A percentile compares a stretch with the other conserved stretches of the same genome.
Conservation (phyloP, 2,329 filamentous ascomycete species). For the Tympanopsis confertula region DNA sequence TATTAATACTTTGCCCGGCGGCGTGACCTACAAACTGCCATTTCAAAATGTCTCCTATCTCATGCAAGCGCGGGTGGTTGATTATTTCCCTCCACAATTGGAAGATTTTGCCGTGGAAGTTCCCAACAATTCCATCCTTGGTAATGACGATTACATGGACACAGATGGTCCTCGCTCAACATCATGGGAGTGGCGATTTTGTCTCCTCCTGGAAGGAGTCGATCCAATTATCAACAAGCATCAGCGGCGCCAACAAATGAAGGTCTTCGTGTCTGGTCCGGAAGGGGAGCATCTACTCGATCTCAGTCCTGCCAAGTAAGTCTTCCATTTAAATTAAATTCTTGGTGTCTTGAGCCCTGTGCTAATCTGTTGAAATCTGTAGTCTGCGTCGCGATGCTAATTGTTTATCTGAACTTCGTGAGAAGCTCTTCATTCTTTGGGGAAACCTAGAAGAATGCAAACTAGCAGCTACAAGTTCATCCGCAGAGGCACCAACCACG, state of each 20-base stretch:
- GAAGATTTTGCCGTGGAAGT: slow-evolving; percentile 9
- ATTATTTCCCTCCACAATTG: slow-evolving; percentile 7
- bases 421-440: slow-evolving; percentile 9
- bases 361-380: too few relatives aligned
- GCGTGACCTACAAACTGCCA: background rate
- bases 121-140: background rate
- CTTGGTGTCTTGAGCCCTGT: background rate
- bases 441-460: slow-evolving; percentile 8
- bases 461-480: background rate
- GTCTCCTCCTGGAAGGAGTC: slow-evolving; percentile 7
- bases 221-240: slow-evolving; percentile 2
- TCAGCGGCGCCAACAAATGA: slow-evolving; percentile 1
- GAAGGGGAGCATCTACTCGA: slow-evolving; percentile 7
- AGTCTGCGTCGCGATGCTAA: too few relatives aligned
- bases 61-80: slow-evolving; percentile 7
- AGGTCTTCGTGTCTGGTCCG: slow-evolving; percentile 7
- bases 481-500: too few relatives aligned
- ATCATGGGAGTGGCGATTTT: slow-evolving; percentile 9
- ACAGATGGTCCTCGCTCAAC: background rate
- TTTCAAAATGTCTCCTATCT: slow-evolving; percentile 7
- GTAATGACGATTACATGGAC: background rate
- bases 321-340: slow-evolving; percentile 1
- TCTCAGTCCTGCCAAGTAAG: slow-evolving; percentile 7
- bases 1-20: background rate
- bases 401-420: slow-evolving; percentile 5